Conservation (phyloP, 495 filamentous ascomycete species). For the Penicillium soppii region DNA sequence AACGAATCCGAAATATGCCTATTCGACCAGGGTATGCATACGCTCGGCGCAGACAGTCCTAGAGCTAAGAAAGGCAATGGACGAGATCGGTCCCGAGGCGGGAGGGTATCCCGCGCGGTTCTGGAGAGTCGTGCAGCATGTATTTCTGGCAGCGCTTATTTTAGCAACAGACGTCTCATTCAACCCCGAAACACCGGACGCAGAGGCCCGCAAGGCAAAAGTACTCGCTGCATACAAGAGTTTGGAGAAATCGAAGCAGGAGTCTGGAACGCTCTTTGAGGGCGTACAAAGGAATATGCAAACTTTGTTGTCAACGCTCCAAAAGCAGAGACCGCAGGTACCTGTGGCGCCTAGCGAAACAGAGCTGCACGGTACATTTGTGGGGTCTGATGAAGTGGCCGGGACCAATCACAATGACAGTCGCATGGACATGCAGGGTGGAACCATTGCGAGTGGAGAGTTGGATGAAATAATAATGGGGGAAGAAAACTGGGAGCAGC, state of each 20-base stretch:
- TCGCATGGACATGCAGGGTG: not conserved
- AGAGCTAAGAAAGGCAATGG: slow-evolving; percentile 26
- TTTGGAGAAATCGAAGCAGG: slow-evolving; percentile 22
- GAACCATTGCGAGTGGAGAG: not conserved
- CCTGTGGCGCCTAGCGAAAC: slow-evolving; percentile 1
- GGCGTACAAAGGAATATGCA: slow-evolving; percentile 28
- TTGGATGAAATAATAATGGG: slow-evolving; percentile 14
- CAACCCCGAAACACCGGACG: slow-evolving; percentile 21
- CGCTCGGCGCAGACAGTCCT: slow-evolving; percentile 27
- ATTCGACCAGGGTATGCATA: slow-evolving; percentile 26
- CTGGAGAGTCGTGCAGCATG: slow-evolving; percentile 27
- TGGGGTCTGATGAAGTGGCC: not conserved
- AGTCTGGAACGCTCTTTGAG: slow-evolving; percentile 20
- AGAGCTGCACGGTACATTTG: not conserved
- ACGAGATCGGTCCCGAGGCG: slow-evolving; percentile 14
- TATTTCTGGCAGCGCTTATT: slow-evolving; percentile 29
- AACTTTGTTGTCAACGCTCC: slow-evolving; percentile 24
- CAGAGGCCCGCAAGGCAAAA: slow-evolving; percentile 19
- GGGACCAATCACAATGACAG: not conserved
- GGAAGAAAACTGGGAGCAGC: slow-evolving; percentile 23
- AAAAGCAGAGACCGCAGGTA: slow-evolving; percentile 15
- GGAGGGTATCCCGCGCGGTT: slow-evolving; percentile 17
- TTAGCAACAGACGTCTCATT: slow-evolving; percentile 31
- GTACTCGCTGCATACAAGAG: slow-evolving; percentile 24
- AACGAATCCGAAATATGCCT: slow-evolving; percentile 26